Base-by-base conservation (phyloP, 2,329 filamentous ascomycete species). In the Lachnellula subtilissima region DNA sequence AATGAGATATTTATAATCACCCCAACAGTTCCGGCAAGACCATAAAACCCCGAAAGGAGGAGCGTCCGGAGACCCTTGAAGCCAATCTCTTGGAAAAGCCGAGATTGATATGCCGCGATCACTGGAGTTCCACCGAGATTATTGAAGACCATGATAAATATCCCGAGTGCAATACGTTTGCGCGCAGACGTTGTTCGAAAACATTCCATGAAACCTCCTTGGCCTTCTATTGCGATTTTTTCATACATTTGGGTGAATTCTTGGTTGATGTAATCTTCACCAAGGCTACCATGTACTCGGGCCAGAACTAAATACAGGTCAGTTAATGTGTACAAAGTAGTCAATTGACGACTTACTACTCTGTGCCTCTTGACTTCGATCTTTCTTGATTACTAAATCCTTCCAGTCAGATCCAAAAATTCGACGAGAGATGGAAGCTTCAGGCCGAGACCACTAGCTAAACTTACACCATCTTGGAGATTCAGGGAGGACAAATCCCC, bases 61-160 rank as follows among this genome's bases (percentile, higher is more conserved):
- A 59, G 32, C 5, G 46, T 56, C 35, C 46, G 43, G 25, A 49
- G 43, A 23, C 56, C 56, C 6, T 14, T 50, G 35, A 56, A 59
- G 14, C 53, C 54, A 14, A 59, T 53, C 36, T 56, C 47, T 43
- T 50, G 35, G 19, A 56, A 59, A 8, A 59, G n/a, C 25, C 23
- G 39, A 25, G 53, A 53, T 45, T 59, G 54, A 17, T 59, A 59
- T 11, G 17, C 69, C 42, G 70, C 68, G 17, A 72, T 71, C 50
- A 72, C 67, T 8, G 65, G 62, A 0, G 70, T 70, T 9, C 70
- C 70, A 47, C 64, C 66, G 45, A 73, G 65, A 53, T 72, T 65
- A 19, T 53, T 56, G 23, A 59, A 56, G n/a, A 56, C 50, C 14
- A 46, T 53, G 19, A 59, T 43, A 23, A 59, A 56, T 25, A 56